Evolutionary conservation across 345 rosid species (phyloP).

Genomic region (Salix purpurea): DNA sequence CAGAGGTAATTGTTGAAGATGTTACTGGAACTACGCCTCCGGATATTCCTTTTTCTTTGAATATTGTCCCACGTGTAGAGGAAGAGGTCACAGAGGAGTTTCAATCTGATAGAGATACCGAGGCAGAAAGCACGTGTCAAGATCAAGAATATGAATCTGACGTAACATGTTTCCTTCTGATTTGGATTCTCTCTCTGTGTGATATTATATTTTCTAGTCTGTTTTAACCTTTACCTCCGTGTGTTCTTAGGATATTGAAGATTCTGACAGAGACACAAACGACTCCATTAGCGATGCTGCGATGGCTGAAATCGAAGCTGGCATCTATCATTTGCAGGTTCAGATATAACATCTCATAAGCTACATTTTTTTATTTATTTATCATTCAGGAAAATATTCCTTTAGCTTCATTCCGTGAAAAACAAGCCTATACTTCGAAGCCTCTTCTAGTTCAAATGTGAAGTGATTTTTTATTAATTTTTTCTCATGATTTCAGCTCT

Average conservation of each 20-base stretch:
- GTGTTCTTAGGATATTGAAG: slow-evolving; percentile 38
- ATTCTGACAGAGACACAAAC: slow-evolving; percentile 30
- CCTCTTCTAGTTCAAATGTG: not conserved
- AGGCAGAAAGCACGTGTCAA: slow-evolving; percentile 25
- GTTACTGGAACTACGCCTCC: slow-evolving; percentile 46
- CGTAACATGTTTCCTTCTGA: slow-evolving; percentile 35
- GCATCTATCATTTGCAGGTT: slow-evolving; percentile 76
- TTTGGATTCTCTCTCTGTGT: not conserved
- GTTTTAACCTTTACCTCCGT: slow-evolving; percentile 5
- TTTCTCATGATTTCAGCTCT: not conserved
- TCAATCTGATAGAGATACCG: slow-evolving; percentile 28
- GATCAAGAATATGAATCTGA: slow-evolving; percentile 38
- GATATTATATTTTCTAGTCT: slow-evolving; percentile 4
- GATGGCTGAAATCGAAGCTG: slow-evolving; percentile 71
- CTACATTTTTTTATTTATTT: not conserved
- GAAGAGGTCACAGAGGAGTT: slow-evolving; percentile 35
- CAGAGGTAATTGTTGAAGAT: slow-evolving; percentile 56
- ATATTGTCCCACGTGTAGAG: slow-evolving; percentile 39
- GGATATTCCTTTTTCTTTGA: slow-evolving; percentile 33
- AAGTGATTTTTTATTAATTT: not conserved
- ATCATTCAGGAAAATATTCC: not conserved
- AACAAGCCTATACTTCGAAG: not conserved
- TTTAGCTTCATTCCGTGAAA: not conserved
- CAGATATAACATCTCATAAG: slow-evolving; percentile 1
- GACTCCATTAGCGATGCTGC: slow-evolving; percentile 54